These are phyloP conservation scores for Fagopyrum tataricum DNA, from an alignment of 148 eudicot species.

Conservation along the genomic window DNA sequence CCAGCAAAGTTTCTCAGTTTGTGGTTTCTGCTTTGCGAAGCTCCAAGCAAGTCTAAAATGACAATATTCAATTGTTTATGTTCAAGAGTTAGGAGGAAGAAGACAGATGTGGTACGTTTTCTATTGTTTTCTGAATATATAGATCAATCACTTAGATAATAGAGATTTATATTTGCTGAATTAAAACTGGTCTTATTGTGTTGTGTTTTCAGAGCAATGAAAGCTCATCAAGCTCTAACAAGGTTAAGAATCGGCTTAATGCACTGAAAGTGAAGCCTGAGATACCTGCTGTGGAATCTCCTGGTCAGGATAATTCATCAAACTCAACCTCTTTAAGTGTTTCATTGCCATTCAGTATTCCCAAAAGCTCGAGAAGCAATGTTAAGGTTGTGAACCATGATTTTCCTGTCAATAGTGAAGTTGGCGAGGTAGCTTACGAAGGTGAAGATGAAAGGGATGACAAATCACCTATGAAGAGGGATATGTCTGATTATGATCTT, in stretches of 20 bases:
- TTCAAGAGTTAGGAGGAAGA: conserved; percentile 31
- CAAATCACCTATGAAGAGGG: conserved; percentile 41
- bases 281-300: conserved; percentile 21
- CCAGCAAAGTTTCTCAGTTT: neutral
- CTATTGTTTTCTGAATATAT: neutral
- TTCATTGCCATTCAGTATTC: conserved; percentile 33
- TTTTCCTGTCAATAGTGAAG: conserved; percentile 35
- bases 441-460: conserved; percentile 82
- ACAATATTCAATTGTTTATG: conserved; percentile 46
- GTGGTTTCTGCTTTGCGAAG: neutral
- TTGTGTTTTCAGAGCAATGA: conserved; percentile 31
- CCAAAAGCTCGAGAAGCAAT: conserved; percentile 38
- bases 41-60: conserved; percentile 26
- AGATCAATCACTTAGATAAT: neutral
- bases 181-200: conserved; percentile 4
- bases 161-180: neutral
- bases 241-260: conserved; percentile 21
- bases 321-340: conserved; percentile 37
- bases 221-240: conserved; percentile 17
- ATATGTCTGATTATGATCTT: conserved; percentile 41
- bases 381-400: conserved; percentile 50
- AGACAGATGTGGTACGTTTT: conserved; percentile 54
- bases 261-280: conserved; percentile 43
- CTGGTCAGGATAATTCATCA: conserved; percentile 19
- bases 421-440: conserved; percentile 61